A percentile compares a stretch with the other conserved stretches of the same genome.
These are phyloP conservation scores for Neofusicoccum cordaticola DNA, from an alignment of 2,329 filamentous ascomycete species.

Conservation along the genomic window DNA sequence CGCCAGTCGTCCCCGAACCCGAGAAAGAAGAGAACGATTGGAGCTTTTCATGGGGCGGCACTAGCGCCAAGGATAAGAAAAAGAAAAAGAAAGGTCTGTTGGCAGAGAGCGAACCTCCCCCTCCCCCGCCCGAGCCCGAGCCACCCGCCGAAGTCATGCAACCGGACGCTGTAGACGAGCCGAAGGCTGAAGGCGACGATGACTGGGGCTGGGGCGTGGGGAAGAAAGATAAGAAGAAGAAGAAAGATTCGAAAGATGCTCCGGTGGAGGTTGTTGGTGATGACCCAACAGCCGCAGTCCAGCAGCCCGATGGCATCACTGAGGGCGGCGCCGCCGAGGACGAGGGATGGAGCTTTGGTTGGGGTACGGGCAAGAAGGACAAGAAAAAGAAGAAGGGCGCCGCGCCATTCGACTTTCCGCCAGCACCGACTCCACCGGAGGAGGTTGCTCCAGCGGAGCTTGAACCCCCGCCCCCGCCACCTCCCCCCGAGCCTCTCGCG, in stretches of 20 bases:
- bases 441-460: background rate
- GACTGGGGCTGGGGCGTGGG: constrained; percentile 19
- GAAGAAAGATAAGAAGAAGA: constrained; percentile 30
- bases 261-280: constrained; percentile 16
- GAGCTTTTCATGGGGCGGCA: constrained; percentile 28
- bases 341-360: constrained; percentile 1
- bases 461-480: background rate
- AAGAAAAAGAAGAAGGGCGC: constrained; percentile 19
- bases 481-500: constrained; percentile 4
- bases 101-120: constrained; percentile 21
- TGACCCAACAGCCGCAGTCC: background rate
- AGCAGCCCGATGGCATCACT: constrained; percentile 14
- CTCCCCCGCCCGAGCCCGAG: constrained; percentile 21
- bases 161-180: constrained; percentile 13
- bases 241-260: constrained; percentile 23
- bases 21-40: constrained; percentile 20
- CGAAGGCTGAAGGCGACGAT: constrained; percentile 7
- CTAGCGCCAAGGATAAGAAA: constrained; percentile 30
- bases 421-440: constrained; percentile 13
- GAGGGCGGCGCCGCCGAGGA: constrained; percentile 3
- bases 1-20: background rate
- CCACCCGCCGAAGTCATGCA: constrained; percentile 29
- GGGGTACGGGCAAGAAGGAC: constrained; percentile 6
- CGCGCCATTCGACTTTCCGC: constrained; percentile 3
- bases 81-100: constrained; percentile 36